phyloP scores from a whole-genome alignment of 345 rosid species.

The Linum tenue region DNA sequence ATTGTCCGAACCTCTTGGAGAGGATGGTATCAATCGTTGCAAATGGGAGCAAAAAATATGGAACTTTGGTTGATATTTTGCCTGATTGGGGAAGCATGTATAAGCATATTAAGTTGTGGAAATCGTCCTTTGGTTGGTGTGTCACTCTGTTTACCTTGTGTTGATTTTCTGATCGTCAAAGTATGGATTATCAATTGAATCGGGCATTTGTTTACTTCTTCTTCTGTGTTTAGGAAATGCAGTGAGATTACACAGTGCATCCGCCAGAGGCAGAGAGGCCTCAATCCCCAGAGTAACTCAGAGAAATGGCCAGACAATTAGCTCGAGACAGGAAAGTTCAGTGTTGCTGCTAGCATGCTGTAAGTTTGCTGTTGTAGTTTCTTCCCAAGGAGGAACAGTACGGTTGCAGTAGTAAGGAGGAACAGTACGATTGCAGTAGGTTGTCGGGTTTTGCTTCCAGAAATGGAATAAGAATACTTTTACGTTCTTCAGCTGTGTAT shows the following conservation, averaged over 20 bases:
- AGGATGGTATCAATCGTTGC: not conserved
- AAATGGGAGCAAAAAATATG: not conserved
- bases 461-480: not conserved
- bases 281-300: conserved; percentile 54
- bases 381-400: not conserved
- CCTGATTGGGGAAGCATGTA: no score
- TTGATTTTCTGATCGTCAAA: no score
- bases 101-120: no score
- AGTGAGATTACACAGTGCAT: conserved; percentile 48
- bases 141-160: no score
- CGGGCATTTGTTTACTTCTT: not conserved
- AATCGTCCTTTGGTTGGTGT: no score
- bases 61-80: not conserved
- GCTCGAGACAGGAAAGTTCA: conserved; percentile 34
- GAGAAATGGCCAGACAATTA: conserved; percentile 61
- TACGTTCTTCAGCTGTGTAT: not conserved
- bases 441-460: not conserved
- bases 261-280: conserved; percentile 48
- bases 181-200: not conserved
- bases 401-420: not conserved
- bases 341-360: conserved; percentile 4
- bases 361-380: conserved; percentile 3
- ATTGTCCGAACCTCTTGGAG: not conserved
- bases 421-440: not conserved
- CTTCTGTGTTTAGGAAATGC: conserved; percentile 14